These are phyloP conservation scores for Podaxis sp. DNA, from an alignment of 768 basidiomycete genomes.

Conservation along the genomic window DNA sequence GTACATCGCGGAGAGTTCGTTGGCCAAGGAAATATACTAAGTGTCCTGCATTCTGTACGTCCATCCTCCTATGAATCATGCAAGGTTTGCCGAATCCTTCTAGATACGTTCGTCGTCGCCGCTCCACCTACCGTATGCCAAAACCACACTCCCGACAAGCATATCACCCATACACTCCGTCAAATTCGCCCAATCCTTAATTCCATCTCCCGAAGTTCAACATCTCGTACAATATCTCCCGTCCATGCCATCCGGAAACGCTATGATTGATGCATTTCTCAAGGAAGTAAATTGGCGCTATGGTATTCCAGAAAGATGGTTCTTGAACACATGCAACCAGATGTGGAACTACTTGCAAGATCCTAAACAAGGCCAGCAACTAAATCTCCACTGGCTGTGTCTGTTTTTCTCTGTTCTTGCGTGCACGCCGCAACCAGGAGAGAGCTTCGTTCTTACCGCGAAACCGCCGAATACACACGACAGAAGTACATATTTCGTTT, in stretches of 20 bases:
- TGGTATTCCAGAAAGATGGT: constrained; percentile 51
- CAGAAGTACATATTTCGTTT: constrained; percentile 37
- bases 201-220: constrained; percentile 24
- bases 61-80: not conserved
- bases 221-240: constrained; percentile 36
- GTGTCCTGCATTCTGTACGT: constrained; percentile 46
- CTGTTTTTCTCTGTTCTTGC: constrained; percentile 52
- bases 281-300: constrained; percentile 48
- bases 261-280: constrained; percentile 44
- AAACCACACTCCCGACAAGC: constrained; percentile 29
- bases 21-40: constrained; percentile 46
- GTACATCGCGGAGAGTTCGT: constrained; percentile 51
- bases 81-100: not conserved
- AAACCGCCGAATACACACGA: constrained; percentile 13
- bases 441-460: constrained; percentile 18
- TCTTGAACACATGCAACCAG: constrained; percentile 37
- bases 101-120: constrained; percentile 36
- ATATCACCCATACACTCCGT: not conserved
- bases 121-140: constrained; percentile 39
- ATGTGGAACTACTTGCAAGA: constrained; percentile 48
- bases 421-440: constrained; percentile 32
- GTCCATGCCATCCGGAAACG: constrained; percentile 28
- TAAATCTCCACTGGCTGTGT: constrained; percentile 52
- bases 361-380: constrained; percentile 28
- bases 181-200: constrained; percentile 3